Evolutionary conservation across 1,284 basidiomycete genomes (phyloP), one percentile per base, ranked within the genome.

Genomic region (Melampsora americana): DNA sequence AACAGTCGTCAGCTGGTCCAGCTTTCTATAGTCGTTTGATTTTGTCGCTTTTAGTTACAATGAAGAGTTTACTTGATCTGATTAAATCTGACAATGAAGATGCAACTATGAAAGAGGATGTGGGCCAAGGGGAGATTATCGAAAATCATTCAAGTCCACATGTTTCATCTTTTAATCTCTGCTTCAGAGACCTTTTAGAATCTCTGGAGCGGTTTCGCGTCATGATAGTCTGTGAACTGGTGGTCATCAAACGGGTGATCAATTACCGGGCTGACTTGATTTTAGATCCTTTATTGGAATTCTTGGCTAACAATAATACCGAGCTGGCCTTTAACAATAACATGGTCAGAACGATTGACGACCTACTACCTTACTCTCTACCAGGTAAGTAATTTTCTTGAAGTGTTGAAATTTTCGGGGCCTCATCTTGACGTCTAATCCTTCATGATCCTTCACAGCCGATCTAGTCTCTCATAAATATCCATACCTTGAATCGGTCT

Each of bases 401-500:
- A 23, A 26, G 12, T n/a, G 9, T 32, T 73, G 5, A 5, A 9
- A 64, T 16, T 23, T 44, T 62, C 1, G 6, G 26, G 6, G 12
- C 9, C 18, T 26, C 5, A 26, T 20, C 35, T 28, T 50, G n/a
- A 6, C n/a, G 16, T 44, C 35, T 30, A 6, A 9, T 39, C 39
- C 60, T 7, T 26, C n/a, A 28, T 48, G 14, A 30, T 18, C 11
- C 14, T 14, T 18, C 46, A 18, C 64, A 74, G 72, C 30, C 44
- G 73, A 76, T n/a, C 56, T 64, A 26, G 56, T 69, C 46, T 67
- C 67, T 64, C 66, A 76, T 39, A 76, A 69, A 60, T 76, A 76
- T 56, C 73, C 73, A 60, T 69, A 76, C 35, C 61, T 76, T n/a
- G 73, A 76, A 76, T 67, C 66, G 12, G 61, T 76, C 66, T 76